Evolutionary conservation across 371 early-diverging fungal species (phyloP).

Genomic region (Furculomyces boomerangus): DNA sequence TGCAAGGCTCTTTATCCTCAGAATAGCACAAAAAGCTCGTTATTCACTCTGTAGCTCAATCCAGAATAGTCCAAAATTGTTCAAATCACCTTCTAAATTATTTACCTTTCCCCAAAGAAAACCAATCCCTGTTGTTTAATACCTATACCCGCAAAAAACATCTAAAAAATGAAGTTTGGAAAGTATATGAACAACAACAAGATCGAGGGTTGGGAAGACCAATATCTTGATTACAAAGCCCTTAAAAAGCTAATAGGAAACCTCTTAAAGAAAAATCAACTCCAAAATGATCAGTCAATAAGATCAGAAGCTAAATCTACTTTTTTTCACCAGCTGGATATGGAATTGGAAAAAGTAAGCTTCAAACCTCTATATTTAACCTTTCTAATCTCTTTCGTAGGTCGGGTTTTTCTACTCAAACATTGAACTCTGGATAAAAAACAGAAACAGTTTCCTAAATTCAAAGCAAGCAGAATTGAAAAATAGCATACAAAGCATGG

Average conservation of each 20-base stretch:
- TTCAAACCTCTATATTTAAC: neutral
- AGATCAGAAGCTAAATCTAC: no score
- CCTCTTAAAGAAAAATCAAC: neutral
- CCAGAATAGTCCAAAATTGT: no score
- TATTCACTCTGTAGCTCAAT: no score
- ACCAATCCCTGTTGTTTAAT: no score
- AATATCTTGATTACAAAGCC: conserved; percentile 3
- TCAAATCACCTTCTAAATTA: no score
- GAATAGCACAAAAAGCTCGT: no score
- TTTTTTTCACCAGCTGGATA: no score
- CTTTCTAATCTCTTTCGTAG: neutral
- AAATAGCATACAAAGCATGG: neutral
- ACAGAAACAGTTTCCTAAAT: neutral
- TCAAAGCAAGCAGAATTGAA: neutral
- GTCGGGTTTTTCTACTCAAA: neutral
- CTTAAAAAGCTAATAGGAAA: conserved; percentile 1
- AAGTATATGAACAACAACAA: neutral
- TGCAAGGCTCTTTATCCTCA: no score
- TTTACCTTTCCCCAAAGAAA: no score
- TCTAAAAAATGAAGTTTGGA: conserved; percentile 4
- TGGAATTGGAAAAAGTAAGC: no score
- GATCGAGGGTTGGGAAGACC: conserved; percentile 2
- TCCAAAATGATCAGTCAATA: no score
- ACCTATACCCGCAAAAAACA: no score
- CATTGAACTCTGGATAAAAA: neutral